Conservation (phyloP, 495 filamentous ascomycete genomes). For the Cercophora samala region DNA sequence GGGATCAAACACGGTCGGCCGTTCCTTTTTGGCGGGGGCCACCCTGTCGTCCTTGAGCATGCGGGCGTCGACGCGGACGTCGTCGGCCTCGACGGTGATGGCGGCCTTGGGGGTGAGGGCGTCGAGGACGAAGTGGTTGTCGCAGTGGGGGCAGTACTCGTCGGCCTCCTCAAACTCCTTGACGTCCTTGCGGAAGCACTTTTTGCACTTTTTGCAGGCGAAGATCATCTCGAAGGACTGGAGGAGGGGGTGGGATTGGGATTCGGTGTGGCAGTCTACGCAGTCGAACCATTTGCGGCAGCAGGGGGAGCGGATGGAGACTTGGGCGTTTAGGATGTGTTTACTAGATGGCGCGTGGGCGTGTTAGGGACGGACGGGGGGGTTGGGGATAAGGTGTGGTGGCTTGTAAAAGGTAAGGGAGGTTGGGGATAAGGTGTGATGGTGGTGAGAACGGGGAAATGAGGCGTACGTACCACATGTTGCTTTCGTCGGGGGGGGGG, state of each 20-base stretch:
- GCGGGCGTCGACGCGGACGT: slow-evolving; percentile 74
- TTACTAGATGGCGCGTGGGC: slow-evolving; percentile 51
- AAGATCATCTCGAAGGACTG: slow-evolving; percentile 87
- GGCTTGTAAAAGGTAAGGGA: too few species aligned
- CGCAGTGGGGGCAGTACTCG: slow-evolving; percentile 99
- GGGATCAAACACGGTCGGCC: slow-evolving; percentile 69
- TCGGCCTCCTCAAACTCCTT: slow-evolving; percentile 93
- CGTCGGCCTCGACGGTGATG: slow-evolving; percentile 83
- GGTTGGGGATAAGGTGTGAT: not conserved
- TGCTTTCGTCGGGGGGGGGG: too few species aligned
- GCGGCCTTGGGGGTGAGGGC: slow-evolving; percentile 76
- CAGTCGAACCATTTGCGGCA: slow-evolving; percentile 99
- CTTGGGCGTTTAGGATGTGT: slow-evolving; percentile 97
- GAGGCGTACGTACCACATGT: slow-evolving; percentile 27
- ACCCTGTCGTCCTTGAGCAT: slow-evolving; percentile 95
- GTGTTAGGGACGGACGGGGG: slow-evolving; percentile 9
- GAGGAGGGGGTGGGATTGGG: slow-evolving; percentile 67
- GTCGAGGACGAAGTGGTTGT: slow-evolving; percentile 95
- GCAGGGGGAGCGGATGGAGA: slow-evolving; percentile 90
- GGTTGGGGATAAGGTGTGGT: not conserved
- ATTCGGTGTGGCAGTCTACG: slow-evolving; percentile 86
- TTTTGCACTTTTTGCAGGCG: slow-evolving; percentile 97
- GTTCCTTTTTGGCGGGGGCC: slow-evolving; percentile 42
- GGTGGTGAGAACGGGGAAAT: not conserved
- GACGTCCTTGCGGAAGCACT: slow-evolving; percentile 92